Conservation (phyloP, 352 stramenopile genomes). For the Globisporangium iwayamae region DNA sequence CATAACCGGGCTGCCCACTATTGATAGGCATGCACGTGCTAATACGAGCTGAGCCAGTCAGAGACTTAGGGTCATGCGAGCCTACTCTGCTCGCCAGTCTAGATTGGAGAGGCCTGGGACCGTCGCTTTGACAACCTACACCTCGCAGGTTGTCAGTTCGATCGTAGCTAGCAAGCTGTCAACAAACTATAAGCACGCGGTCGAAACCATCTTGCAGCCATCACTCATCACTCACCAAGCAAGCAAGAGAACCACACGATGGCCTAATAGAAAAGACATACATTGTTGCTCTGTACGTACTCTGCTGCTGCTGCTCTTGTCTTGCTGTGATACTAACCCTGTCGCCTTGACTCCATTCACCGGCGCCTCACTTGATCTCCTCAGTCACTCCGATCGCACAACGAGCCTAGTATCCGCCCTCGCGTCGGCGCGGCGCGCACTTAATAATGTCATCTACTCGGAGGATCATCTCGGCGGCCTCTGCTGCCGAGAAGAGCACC, state of each 20-base stretch:
- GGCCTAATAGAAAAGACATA: neutral
- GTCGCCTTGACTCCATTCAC: neutral
- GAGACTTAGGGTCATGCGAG: too few relatives aligned
- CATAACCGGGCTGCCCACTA: too few relatives aligned
- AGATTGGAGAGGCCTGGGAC: too few relatives aligned
- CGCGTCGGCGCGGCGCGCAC: slow-evolving; percentile 81
- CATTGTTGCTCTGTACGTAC: slow-evolving; percentile 6
- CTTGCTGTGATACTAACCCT: slow-evolving; percentile 6
- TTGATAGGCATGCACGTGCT: too few relatives aligned
- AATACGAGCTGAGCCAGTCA: too few relatives aligned
- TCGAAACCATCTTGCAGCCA: neutral
- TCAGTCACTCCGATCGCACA: neutral
- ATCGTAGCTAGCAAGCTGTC: too few relatives aligned
- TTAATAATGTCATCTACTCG: slow-evolving; percentile 99
- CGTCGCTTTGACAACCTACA: too few relatives aligned
- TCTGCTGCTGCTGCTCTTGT: slow-evolving; percentile 1
- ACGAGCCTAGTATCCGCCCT: slow-evolving; percentile 40
- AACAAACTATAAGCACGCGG: too few relatives aligned
- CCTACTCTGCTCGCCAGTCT: too few relatives aligned
- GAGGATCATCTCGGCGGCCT: slow-evolving; percentile 99
- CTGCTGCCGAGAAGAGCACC: slow-evolving; percentile 96
- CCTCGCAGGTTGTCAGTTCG: too few relatives aligned
- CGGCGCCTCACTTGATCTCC: neutral
- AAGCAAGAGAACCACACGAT: neutral
- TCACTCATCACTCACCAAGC: too few relatives aligned